These are phyloP conservation scores for Geum urbanum DNA, from an alignment of 306 rosid species.

Conservation along the genomic window DNA sequence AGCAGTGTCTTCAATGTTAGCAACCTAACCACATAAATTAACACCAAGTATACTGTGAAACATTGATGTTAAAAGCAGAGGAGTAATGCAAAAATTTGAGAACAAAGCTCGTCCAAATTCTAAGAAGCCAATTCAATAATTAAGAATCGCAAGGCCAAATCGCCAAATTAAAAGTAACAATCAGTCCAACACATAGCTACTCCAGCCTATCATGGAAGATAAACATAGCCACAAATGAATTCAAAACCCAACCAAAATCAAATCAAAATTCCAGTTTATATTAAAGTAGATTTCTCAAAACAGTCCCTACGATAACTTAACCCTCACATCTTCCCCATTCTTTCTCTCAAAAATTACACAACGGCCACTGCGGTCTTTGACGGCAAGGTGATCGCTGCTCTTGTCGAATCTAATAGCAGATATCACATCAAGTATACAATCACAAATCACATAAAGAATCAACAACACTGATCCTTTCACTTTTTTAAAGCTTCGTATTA, in stretches of 20 bases:
- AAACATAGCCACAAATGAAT: slow-evolving; percentile 17
- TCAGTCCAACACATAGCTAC: slow-evolving; percentile 27
- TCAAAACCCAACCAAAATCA: neutral
- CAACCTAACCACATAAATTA: slow-evolving; percentile 36
- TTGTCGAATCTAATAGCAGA: no score
- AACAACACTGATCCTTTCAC: no score
- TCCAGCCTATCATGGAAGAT: slow-evolving; percentile 25
- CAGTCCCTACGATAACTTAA: no score
- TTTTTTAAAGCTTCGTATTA: no score
- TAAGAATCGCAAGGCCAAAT: slow-evolving; percentile 25
- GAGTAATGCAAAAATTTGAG: slow-evolving; percentile 5
- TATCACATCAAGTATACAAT: no score
- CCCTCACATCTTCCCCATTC: slow-evolving; percentile 46
- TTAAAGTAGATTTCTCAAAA: no score
- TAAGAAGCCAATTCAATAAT: slow-evolving; percentile 34
- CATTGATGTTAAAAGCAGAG: neutral
- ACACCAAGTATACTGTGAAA: slow-evolving; percentile 10
- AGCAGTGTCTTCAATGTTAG: slow-evolving; percentile 35
- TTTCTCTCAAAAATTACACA: slow-evolving; percentile 50
- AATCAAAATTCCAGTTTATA: no score
- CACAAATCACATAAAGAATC: no score
- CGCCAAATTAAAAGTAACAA: slow-evolving; percentile 18
- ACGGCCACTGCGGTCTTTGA: slow-evolving; percentile 74
- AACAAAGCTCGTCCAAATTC: slow-evolving; percentile 27
- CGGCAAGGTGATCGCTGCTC: no score